Evolutionary conservation across 164 flowering plant species (phyloP).

Genomic region (Euptelea pleiosperma): DNA sequence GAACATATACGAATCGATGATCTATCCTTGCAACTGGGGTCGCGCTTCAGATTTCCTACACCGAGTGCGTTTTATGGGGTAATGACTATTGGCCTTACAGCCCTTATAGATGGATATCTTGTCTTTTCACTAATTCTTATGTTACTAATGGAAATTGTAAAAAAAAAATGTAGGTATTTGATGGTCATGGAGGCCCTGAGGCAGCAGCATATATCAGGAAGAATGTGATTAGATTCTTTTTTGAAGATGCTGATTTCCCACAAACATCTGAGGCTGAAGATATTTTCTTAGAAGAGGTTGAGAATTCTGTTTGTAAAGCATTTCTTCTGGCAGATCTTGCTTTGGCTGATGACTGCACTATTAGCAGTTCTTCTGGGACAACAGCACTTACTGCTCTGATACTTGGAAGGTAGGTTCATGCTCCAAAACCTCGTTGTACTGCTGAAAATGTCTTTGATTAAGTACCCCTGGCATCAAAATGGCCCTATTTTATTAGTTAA

Average conservation of each 20-base stretch:
- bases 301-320: constrained; percentile 49
- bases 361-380: constrained; percentile 74
- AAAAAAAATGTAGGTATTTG: constrained; percentile 78
- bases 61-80: constrained; percentile 86
- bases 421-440: no score
- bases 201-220: constrained; percentile 74
- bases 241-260: constrained; percentile 69
- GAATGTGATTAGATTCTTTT: constrained; percentile 59
- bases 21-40: constrained; percentile 50
- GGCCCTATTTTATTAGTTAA: no score
- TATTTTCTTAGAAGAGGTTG: constrained; percentile 46
- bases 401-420: constrained; percentile 60
- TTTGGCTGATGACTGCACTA: constrained; percentile 62
- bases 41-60: constrained; percentile 37
- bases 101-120: not conserved
- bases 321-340: constrained; percentile 74
- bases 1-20: constrained; percentile 79
- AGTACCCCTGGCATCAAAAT: no score
- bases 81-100: constrained; percentile 14
- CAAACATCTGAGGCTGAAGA: constrained; percentile 45
- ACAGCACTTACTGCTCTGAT: constrained; percentile 80
- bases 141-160: constrained; percentile 5
- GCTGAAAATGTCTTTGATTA: no score
- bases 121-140: not conserved
- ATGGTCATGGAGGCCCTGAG: constrained; percentile 96